These are phyloP conservation scores for Fusarium compactum DNA, from an alignment of 2,329 filamentous ascomycete species.

Conservation along the genomic window DNA sequence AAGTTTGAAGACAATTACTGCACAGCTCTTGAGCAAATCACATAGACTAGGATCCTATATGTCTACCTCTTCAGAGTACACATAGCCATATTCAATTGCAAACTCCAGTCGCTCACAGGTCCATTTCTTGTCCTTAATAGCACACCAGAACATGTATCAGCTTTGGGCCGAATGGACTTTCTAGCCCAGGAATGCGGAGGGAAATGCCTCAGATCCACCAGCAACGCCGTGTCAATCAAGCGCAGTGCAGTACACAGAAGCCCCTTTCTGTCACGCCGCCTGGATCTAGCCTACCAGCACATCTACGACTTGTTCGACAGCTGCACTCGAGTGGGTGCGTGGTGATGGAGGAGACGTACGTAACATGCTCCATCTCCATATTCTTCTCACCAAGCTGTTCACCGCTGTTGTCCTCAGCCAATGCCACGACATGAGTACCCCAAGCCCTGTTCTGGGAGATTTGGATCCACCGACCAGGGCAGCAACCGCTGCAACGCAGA, in stretches of 20 bases:
- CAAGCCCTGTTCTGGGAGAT: constrained; percentile 43
- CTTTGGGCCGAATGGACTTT: constrained; percentile 14
- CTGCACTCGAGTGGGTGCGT: constrained; percentile 40
- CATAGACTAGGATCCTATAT: background rate
- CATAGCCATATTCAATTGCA: background rate
- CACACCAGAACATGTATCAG: constrained; percentile 1
- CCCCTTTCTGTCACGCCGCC: constrained; percentile 40
- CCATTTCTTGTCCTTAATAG: background rate
- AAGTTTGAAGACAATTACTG: background rate
- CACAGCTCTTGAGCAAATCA: background rate
- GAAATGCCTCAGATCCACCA: constrained; percentile 53
- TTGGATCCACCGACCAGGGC: constrained; percentile 41
- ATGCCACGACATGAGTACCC: constrained; percentile 36
- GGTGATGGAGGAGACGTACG: constrained; percentile 32
- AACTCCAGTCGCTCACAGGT: background rate
- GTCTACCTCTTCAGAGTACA: background rate
- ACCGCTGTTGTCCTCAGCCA: constrained; percentile 43
- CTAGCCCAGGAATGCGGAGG: constrained; percentile 45
- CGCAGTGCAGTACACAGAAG: constrained; percentile 16
- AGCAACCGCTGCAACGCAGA: constrained; percentile 31
- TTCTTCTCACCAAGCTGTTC: constrained; percentile 31
- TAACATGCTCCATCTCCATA: constrained; percentile 22
- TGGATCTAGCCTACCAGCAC: constrained; percentile 25
- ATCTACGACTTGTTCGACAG: constrained; percentile 36
- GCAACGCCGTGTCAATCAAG: constrained; percentile 29